These are phyloP conservation scores for Mycocentrospora acerina DNA, from an alignment of 2,329 filamentous ascomycete species.

Conservation along the genomic window DNA sequence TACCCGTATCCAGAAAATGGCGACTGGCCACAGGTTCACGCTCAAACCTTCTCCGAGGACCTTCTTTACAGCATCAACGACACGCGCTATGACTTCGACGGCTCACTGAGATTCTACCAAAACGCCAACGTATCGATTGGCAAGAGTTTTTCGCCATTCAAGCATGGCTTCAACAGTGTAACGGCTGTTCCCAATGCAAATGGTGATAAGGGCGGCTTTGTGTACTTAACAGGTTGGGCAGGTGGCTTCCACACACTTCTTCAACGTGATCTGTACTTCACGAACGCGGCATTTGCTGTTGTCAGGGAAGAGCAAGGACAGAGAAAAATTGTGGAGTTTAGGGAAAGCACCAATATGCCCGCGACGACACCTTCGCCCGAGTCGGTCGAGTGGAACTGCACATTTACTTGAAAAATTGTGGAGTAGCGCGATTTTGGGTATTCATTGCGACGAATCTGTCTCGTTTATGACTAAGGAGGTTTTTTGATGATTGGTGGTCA, in stretches of 20 bases:
- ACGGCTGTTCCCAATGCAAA: slow-evolving; percentile 31
- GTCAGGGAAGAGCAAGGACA: slow-evolving; percentile 23
- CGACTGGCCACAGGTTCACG: slow-evolving; percentile 27
- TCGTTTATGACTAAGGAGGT: background rate
- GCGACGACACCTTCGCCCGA: slow-evolving; percentile 26
- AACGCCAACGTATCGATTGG: slow-evolving; percentile 32
- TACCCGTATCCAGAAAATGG: slow-evolving; percentile 36
- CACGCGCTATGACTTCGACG: slow-evolving; percentile 33
- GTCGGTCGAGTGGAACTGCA: slow-evolving; percentile 25
- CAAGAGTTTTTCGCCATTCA: slow-evolving; percentile 27
- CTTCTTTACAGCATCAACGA: slow-evolving; percentile 37
- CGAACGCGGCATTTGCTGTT: slow-evolving; percentile 34
- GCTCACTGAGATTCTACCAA: slow-evolving; percentile 28
- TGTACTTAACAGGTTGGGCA: slow-evolving; percentile 37
- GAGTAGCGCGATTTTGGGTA: too few relatives aligned
- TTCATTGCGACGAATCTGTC: too few relatives aligned
- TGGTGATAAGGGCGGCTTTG: slow-evolving; percentile 35
- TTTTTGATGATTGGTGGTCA: too few relatives aligned
- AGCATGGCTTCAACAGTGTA: slow-evolving; percentile 31
- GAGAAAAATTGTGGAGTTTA: slow-evolving; percentile 34
- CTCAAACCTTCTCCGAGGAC: slow-evolving; percentile 24
- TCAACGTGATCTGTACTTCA: slow-evolving; percentile 29
- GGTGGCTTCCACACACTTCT: slow-evolving; percentile 25
- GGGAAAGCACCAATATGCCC: slow-evolving; percentile 36
- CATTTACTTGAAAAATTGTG: slow-evolving; percentile 12